Conservation (phyloP, 345 rosid genomes). For the Lepidium aucheri region DNA sequence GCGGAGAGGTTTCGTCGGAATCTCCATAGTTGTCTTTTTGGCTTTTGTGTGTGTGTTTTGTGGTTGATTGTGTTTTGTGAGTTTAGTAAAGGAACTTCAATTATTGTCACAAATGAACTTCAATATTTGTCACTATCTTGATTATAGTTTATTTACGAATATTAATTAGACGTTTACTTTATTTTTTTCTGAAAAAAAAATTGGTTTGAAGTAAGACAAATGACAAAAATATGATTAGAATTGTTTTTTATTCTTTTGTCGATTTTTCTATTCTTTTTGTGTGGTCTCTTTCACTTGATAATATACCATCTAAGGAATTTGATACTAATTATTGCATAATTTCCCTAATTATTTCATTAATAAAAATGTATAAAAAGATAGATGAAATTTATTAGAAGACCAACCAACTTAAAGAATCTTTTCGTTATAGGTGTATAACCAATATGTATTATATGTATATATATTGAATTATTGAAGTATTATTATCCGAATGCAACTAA, state of each 20-base stretch:
- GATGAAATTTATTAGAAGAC: slow-evolving; percentile 1
- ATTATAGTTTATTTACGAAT: neutral
- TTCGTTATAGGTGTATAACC: neutral
- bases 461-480: neutral
- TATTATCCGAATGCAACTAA: neutral
- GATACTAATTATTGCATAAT: neutral
- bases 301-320: neutral
- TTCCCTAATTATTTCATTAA: no score
- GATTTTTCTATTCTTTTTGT: neutral
- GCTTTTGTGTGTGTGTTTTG: neutral
- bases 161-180: neutral
- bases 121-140: slow-evolving; percentile 15
- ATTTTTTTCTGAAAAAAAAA: neutral
- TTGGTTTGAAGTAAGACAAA: neutral
- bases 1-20: slow-evolving; percentile 23
- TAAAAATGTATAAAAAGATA: neutral
- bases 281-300: neutral
- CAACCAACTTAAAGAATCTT: neutral
- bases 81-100: neutral
- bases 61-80: neutral
- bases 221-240: neutral
- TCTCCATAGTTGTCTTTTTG: neutral
- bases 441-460: neutral
- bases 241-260: neutral
- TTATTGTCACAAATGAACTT: slow-evolving; percentile 4